Evolutionary conservation across 352 stramenopile species (phyloP), one percentile per base, ranked within the genome.

Genomic region (Sclerospora graminicola): DNA sequence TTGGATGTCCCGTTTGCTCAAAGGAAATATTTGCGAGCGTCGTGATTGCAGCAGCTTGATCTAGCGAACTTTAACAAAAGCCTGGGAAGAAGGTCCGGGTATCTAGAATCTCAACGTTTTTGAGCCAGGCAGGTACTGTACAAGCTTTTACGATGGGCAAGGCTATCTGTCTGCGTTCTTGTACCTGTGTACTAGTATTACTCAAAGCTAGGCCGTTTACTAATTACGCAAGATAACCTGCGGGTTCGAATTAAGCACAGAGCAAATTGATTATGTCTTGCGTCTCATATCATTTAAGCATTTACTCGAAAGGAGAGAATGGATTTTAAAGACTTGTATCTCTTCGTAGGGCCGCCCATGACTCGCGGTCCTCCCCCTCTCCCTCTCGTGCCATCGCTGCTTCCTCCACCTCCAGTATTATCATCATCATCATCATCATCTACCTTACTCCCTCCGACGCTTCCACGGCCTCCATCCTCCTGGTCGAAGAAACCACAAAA

Each of bases 301-400:
- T 54, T 54, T 55, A 43, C 14, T 26, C 10, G 15, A 18, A 45
- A 33, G n/a, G 8, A 33, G 13, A 27, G 37, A 47, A 58, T 63
- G 48, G 39, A 63, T 31, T 63, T 63, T 30, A 45, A 57, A 18
- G 43, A 54, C 24, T 33, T 63, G 18, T 63, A 63, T 23, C 34
- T 54, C 21, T 63, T 63, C 16, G 54, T 63, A 4, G 54, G 54
- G 4, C 54, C 54, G 19, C 54, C 54, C 18, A 63, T 63, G 54
- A 63, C 54, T 29, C 54, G 54, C 11, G 54, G 54, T 18, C 48
- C 54, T 15, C 54, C 54, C 3, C 39, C 48, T 21, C 23, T 59
- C 16, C 49, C 38, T 19, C 34, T 59, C 11, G 9, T 51, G 19
- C 42, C 48, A 36, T 44, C 42, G 18, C 19, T 51, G n/a, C 19